Base-by-base conservation (phyloP, 805 yeast genomes). In the Teunomyces aglyptinius region DNA sequence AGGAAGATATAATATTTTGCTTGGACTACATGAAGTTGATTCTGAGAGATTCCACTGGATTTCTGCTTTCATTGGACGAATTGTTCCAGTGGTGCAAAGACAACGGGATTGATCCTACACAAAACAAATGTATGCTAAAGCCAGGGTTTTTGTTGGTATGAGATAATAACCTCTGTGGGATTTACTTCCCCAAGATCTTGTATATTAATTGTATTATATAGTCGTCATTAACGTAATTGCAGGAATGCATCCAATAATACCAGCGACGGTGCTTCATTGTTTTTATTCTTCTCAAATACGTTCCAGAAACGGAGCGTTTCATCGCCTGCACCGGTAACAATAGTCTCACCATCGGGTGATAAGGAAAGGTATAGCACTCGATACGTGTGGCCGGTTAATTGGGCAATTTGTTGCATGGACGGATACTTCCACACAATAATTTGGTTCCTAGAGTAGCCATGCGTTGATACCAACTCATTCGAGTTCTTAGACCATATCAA, bases 281-380 rank as follows among this genome's bases (percentile, higher is more conserved):
- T 69, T 55, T 79, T 83, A 49, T 77, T 81, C 62, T 85, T 88
- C 49, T 89, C 96, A 69, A 91, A 94, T 1, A 91, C 86, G 56
- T 89, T 90, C 99, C 99, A 94, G 62, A 94, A 89, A 52, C 99
- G 67, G 47, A 94, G 70, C 0, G 99, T 94, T 65, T 94, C 99
- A 67, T 94, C 99, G 4, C 98, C 99, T 1, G 99, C 97, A 1
- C 99, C 99, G 0, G 99, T 91, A 2, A 92, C 99, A 11, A 94
- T 86, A 0, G 97, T 90, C 51, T 89, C 90, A 0, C 99, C 99
- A 67, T 94, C 98, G 0, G 97, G 96, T 15, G 96, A 86, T 69
- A 92, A 75, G 4, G 96, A 81, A 55, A 94, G 72, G 63, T 94
- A 94, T 42, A 94, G 71, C 10, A 94, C 98, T 51, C 99, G 76